Evolutionary conservation across 768 basidiomycete species (phyloP).

Genomic region (Mycena epipterygia): DNA sequence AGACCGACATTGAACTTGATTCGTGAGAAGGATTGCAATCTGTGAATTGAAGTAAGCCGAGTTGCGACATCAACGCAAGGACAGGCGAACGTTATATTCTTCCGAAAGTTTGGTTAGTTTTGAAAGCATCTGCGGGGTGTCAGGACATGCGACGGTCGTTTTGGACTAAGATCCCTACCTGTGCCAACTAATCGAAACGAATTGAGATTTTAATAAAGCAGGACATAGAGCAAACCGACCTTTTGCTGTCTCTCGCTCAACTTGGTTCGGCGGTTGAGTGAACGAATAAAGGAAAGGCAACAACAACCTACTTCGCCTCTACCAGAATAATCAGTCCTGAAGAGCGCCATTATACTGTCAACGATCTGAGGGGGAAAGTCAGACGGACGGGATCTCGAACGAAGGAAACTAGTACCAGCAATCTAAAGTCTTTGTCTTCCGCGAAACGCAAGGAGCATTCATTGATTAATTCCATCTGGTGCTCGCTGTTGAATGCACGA

Average conservation of each 20-base stretch:
- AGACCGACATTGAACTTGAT: constrained; percentile 88
- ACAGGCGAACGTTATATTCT: constrained; percentile 81
- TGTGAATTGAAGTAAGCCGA: constrained; percentile 48
- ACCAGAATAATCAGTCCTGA: constrained; percentile 94
- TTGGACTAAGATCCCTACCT: constrained; percentile 60
- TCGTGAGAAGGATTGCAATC: constrained; percentile 91
- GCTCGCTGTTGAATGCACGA: constrained; percentile 92
- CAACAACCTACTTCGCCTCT: constrained; percentile 82
- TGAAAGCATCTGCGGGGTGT: constrained; percentile 79
- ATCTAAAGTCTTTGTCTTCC: constrained; percentile 87
- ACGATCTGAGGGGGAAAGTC: constrained; percentile 73
- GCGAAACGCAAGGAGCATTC: constrained; percentile 91
- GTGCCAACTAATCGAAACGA: constrained; percentile 73
- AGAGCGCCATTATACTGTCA: constrained; percentile 97
- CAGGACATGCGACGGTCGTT: background rate
- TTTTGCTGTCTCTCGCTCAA: constrained; percentile 95
- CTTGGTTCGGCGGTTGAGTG: constrained; percentile 92
- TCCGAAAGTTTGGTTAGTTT: constrained; percentile 93
- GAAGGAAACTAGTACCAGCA: constrained; percentile 63
- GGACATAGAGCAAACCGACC: constrained; percentile 49
- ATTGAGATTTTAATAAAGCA: background rate
- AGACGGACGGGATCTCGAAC: constrained; percentile 13
- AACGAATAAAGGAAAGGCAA: constrained; percentile 93
- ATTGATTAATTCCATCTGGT: constrained; percentile 96
- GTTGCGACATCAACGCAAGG: constrained; percentile 2